Evolutionary conservation across 2,329 filamentous ascomycete genomes (phyloP).

Genomic region (Immersiporthe knoxdaviesiana): DNA sequence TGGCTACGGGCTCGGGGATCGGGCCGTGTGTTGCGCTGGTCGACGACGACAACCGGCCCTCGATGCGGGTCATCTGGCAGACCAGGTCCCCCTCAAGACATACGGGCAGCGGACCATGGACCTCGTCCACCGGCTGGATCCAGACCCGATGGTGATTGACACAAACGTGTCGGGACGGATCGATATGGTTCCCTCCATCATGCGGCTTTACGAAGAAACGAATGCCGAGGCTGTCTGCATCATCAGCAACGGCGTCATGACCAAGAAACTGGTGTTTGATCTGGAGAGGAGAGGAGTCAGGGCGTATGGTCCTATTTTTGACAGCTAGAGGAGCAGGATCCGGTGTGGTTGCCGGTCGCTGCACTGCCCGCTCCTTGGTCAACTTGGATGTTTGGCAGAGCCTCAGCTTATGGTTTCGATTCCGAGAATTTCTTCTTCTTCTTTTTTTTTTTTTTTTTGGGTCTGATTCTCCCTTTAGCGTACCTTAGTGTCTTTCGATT

Average conservation of each 20-base stretch:
- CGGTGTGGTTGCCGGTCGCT: no score
- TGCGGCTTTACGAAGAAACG: conserved; percentile 34
- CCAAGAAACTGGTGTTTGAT: conserved; percentile 38
- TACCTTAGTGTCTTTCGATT: not conserved
- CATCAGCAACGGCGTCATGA: conserved; percentile 41
- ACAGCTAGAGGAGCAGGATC: conserved; percentile 35
- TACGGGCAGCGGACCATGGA: conserved; percentile 39
- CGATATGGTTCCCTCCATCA: conserved; percentile 37
- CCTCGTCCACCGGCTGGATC: conserved; percentile 36
- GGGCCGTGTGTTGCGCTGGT: conserved; percentile 62
- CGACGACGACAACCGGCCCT: conserved; percentile 31
- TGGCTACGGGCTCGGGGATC: conserved; percentile 67
- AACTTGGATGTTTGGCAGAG: not conserved
- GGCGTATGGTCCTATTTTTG: conserved; percentile 43
- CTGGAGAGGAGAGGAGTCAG: conserved; percentile 39
- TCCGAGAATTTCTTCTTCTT: not conserved
- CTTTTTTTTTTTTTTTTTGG: not conserved
- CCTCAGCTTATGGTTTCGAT: not conserved
- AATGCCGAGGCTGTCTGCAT: conserved; percentile 41
- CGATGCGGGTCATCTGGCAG: conserved; percentile 43
- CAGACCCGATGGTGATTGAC: conserved; percentile 40
- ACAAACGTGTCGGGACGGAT: conserved; percentile 37
- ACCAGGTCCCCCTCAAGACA: conserved; percentile 38
- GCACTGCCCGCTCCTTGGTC: not conserved
- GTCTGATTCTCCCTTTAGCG: not conserved